Evolutionary conservation across 148 eudicot genomes (phyloP).

Genomic region (Rhododendron ferrugineum): DNA sequence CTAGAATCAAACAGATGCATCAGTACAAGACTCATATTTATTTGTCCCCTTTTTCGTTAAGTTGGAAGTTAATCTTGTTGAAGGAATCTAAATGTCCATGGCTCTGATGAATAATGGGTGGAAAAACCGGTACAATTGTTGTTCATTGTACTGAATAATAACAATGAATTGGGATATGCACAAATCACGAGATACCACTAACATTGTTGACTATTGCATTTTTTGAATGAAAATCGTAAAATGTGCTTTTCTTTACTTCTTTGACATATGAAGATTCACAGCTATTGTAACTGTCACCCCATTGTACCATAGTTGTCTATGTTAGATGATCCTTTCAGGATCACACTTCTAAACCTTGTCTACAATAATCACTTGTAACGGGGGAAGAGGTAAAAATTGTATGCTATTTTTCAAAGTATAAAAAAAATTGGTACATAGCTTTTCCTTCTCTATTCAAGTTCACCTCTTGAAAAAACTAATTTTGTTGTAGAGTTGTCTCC

Average conservation of each 20-base stretch:
- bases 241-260: background rate
- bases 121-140: background rate
- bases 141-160: background rate
- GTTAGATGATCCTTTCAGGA: background rate
- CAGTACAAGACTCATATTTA: background rate
- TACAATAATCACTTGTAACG: background rate
- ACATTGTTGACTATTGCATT: background rate
- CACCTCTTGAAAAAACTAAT: background rate
- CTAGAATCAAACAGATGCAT: background rate
- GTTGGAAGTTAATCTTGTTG: conserved; percentile 1
- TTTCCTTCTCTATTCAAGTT: background rate
- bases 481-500: no score
- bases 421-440: background rate
- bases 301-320: background rate
- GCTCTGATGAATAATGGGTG: background rate
- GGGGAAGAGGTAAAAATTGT: background rate
- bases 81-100: background rate
- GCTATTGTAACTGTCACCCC: background rate
- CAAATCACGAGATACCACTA: background rate
- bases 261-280: background rate
- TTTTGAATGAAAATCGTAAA: background rate
- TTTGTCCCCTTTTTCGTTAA: background rate
- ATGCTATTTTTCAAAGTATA: background rate
- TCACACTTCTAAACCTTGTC: background rate
- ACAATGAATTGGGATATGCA: background rate